Evolutionary conservation across 441 rosid species (phyloP).

Genomic region (Metrosideros polymorpha): DNA sequence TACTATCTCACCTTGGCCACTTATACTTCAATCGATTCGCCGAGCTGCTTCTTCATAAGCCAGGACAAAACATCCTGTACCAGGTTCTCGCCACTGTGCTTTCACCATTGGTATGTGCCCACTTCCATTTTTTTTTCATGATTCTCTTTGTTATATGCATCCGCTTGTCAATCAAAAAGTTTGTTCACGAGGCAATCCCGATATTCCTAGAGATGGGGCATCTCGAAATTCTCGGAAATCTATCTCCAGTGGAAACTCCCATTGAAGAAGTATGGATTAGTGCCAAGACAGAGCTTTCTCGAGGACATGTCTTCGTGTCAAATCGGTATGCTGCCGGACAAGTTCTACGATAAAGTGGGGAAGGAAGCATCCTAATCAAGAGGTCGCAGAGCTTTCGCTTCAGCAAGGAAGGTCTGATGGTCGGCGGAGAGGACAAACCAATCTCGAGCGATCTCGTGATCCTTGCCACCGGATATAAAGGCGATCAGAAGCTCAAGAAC

Average conservation of each 20-base stretch:
- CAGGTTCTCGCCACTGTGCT: not conserved
- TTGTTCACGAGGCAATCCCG: not conserved
- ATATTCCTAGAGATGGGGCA: constrained; percentile 6
- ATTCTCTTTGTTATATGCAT: not conserved
- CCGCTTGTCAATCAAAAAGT: not conserved
- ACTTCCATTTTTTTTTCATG: not conserved
- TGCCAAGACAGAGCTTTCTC: not conserved
- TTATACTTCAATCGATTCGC: constrained; percentile 8
- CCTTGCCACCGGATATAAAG: constrained; percentile 7
- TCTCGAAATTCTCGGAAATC: constrained; percentile 2
- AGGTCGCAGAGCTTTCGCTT: not conserved
- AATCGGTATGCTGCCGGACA: not conserved
- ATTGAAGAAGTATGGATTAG: not conserved
- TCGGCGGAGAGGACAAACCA: not conserved
- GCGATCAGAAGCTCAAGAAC: constrained; percentile 4
- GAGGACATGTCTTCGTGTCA: not conserved
- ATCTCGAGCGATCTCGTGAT: constrained; percentile 3
- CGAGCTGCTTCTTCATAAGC: constrained; percentile 10
- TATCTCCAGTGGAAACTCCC: constrained; percentile 4
- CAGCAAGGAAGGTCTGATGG: not conserved
- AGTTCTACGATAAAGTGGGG: constrained; percentile 2
- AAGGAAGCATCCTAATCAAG: constrained; percentile 8
- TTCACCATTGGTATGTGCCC: not conserved
- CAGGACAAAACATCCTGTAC: not conserved
- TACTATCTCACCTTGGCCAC: not conserved